Percentiles rank a stretch among this genome's conserved stretches.
phyloP scores from a whole-genome alignment of 2,329 filamentous ascomycete genomes.

The Penicillium frequentans region DNA sequence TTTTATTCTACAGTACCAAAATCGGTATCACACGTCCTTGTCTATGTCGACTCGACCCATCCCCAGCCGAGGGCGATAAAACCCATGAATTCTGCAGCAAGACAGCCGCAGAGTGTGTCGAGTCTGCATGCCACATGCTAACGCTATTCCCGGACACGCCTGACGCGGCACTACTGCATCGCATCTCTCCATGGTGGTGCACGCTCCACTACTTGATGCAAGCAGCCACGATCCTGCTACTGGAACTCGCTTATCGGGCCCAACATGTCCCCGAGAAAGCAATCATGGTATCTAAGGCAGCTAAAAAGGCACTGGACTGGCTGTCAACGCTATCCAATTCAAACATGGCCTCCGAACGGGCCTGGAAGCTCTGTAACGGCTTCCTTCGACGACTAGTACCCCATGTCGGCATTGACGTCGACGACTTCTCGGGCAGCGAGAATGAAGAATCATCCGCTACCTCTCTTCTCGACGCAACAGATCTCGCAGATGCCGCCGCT shows the following conservation, averaged over 20 bases:
- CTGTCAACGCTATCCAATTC: constrained; percentile 32
- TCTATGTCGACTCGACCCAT: constrained; percentile 40
- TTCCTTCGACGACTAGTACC: constrained; percentile 36
- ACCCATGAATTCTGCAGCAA: constrained; percentile 39
- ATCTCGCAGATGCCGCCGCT: constrained; percentile 11
- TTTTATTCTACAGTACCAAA: constrained; percentile 45
- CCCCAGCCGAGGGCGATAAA: constrained; percentile 31
- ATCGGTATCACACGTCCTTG: constrained; percentile 46
- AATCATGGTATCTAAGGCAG: constrained; percentile 34
- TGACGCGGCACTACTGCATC: constrained; percentile 38
- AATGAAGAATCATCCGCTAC: constrained; percentile 19
- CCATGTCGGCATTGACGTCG: constrained; percentile 30
- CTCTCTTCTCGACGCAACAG: constrained; percentile 18
- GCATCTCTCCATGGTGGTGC: constrained; percentile 46
- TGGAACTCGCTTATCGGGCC: constrained; percentile 44
- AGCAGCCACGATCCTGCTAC: constrained; percentile 43
- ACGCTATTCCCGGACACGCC: constrained; percentile 42
- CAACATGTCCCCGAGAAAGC: constrained; percentile 46
- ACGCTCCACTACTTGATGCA: constrained; percentile 48
- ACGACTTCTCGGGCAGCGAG: constrained; percentile 29
- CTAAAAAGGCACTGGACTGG: constrained; percentile 38
- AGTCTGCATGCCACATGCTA: constrained; percentile 43
- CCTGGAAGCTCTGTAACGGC: constrained; percentile 38
- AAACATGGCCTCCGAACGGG: constrained; percentile 31
- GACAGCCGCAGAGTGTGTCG: constrained; percentile 43